Evolutionary conservation across 352 stramenopile genomes (phyloP), one percentile per base, ranked within the genome.

Genomic region (Phytophthora foliorum): DNA sequence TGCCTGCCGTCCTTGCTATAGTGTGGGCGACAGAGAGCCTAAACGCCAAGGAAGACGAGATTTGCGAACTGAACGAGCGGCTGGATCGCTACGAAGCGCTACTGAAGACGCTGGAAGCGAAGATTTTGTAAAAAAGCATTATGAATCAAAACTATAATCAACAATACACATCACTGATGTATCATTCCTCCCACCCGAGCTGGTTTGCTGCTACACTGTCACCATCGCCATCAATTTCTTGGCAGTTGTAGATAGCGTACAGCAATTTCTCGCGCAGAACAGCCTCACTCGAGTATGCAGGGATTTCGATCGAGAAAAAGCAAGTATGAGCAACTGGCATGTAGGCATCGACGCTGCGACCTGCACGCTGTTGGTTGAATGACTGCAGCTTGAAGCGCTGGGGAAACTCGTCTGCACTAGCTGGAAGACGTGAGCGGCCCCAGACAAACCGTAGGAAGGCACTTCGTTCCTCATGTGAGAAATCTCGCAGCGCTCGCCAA

Each of bases 301-400:
- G 97, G 22, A 99, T 67, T 31, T 97, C 95, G 31, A 99, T 81
- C 6, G 93, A 97, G 73, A 99, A 99, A 81, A 99, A 99, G 73
- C 98, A 99, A n/a, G 98, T 99, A 67, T 98, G 98, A 24, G 97
- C 93, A 63, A 98, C 97, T 7, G 97, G 97, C 39, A 99, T 81
- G 67, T 98, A 98, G 16, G 77, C 78, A 59, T 98, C 90, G 54
- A 80, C 57, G 42, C 63, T 72, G 49, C 69, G 57, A 63, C 63
- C 63, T 39, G 72, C 64, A 22, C 74, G 71, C 57, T 82, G 75
- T 32, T 90, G 95, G 58, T 80, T 89, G 64, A 94, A 97, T 21
- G 80, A 95, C 59, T 96, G 93, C 24, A 98, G 74, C 75, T 98
- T 98, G 75, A 98, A 98, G 14, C 81, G 74, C 67, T 98, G 94